Conservation (phyloP, 768 basidiomycete species). For the Cystobasidium tubakii region DNA sequence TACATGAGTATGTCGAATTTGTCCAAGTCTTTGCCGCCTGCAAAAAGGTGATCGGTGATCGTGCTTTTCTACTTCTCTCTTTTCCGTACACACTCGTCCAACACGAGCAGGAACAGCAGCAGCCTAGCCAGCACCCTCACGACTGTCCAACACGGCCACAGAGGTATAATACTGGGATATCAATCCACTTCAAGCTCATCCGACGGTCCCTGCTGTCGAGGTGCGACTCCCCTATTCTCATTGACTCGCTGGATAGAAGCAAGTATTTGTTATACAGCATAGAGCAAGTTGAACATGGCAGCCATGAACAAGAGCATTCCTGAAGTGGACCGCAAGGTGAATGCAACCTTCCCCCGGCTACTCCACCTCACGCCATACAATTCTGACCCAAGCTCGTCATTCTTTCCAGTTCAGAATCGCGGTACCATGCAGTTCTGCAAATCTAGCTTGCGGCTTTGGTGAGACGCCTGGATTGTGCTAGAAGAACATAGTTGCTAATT, state of each 20-base stretch:
- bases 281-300: constrained; percentile 6
- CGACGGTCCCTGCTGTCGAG: neutral
- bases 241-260: neutral
- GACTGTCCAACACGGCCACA: constrained; percentile 12
- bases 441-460: constrained; percentile 33
- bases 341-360: neutral
- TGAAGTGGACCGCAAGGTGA: constrained; percentile 23
- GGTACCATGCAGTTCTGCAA: constrained; percentile 31
- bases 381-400: neutral
- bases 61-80: neutral
- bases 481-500: neutral
- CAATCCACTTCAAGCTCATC: neutral
- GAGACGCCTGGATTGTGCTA: neutral
- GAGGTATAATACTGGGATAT: neutral
- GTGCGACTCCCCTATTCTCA: neutral
- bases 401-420: constrained; percentile 25
- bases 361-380: neutral
- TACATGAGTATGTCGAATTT: neutral
- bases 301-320: neutral
- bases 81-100: constrained; percentile 2
- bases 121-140: neutral
- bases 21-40: neutral
- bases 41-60: neutral
- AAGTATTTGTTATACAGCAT: neutral
- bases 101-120: constrained; percentile 16